A percentile compares a stretch with the other conserved stretches of the same genome.
These are phyloP conservation scores for Drechmeria coniospora DNA, from an alignment of 2,329 filamentous ascomycete species.

Conservation along the genomic window DNA sequence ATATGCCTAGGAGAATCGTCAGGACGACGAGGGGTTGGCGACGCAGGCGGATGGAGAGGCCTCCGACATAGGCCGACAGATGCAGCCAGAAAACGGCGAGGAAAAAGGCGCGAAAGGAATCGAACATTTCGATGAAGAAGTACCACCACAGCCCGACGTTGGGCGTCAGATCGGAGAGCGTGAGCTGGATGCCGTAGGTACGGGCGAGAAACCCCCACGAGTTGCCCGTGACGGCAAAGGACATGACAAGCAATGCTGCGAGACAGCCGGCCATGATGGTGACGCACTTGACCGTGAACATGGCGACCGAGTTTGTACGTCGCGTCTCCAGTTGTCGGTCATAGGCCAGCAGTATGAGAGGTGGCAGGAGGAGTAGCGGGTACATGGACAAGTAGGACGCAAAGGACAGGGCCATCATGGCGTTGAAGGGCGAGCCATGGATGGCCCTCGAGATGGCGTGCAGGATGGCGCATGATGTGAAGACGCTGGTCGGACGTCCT, in stretches of 20 bases:
- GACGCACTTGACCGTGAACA: conserved; percentile 41
- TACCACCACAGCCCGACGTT: conserved; percentile 99
- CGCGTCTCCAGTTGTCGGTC: conserved; percentile 37
- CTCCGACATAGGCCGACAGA: conserved; percentile 76
- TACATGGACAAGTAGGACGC: conserved; percentile 89
- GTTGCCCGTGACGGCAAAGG: conserved; percentile 53
- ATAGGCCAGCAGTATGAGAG: conserved; percentile 65
- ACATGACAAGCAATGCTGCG: conserved; percentile 52
- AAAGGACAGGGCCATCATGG: conserved; percentile 73
- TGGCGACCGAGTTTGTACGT: conserved; percentile 17
- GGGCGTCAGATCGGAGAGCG: conserved; percentile 81
- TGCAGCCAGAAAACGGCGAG: conserved; percentile 97
- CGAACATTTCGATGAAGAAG: conserved; percentile 99
- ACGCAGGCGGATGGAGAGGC: conserved; percentile 67
- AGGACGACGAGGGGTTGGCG: conserved; percentile 77
- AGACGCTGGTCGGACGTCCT: conserved; percentile 73
- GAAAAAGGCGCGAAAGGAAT: conserved; percentile 94
- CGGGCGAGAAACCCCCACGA: conserved; percentile 81
- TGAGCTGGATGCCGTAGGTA: conserved; percentile 85
- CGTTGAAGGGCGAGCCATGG: conserved; percentile 53
- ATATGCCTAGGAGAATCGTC: conserved; percentile 72
- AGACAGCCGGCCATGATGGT: conserved; percentile 37
- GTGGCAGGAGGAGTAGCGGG: conserved; percentile 71
- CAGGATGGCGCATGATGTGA: conserved; percentile 79
- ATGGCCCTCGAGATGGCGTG: conserved; percentile 71